These are phyloP conservation scores for Lablab purpureus DNA, from an alignment of 306 rosid genomes.

Conservation along the genomic window DNA sequence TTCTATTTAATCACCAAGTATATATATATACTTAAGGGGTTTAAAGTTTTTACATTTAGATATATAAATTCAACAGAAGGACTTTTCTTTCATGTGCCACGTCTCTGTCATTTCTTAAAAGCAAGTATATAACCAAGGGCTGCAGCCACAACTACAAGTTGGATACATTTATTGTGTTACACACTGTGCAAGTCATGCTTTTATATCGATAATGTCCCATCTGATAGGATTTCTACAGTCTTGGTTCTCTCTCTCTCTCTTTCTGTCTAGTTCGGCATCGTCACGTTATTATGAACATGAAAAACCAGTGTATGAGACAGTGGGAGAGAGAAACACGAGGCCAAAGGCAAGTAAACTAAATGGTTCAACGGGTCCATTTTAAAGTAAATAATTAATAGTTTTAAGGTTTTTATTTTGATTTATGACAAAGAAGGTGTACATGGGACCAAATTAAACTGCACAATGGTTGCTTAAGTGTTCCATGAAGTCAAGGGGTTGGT, in stretches of 20 bases:
- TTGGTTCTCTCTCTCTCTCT: not conserved
- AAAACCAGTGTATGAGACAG: not conserved
- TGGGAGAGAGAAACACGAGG: slow-evolving; percentile 3
- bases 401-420: no score
- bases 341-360: not conserved
- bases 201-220: not conserved
- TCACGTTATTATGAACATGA: not conserved
- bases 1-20: not conserved
- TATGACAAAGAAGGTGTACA: not conserved
- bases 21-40: not conserved
- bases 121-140: not conserved
- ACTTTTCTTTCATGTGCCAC: not conserved
- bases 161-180: slow-evolving; percentile 5
- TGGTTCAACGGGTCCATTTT: not conserved
- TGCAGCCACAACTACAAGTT: slow-evolving; percentile 18
- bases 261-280: slow-evolving; percentile 17
- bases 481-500: not conserved
- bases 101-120: slow-evolving; percentile 4
- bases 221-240: not conserved
- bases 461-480: not conserved
- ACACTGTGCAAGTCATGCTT: not conserved
- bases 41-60: not conserved
- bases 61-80: not conserved
- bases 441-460: not conserved
- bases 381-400: no score